phyloP scores from a whole-genome alignment of 345 rosid species.

The Carallia pectinifolia region DNA sequence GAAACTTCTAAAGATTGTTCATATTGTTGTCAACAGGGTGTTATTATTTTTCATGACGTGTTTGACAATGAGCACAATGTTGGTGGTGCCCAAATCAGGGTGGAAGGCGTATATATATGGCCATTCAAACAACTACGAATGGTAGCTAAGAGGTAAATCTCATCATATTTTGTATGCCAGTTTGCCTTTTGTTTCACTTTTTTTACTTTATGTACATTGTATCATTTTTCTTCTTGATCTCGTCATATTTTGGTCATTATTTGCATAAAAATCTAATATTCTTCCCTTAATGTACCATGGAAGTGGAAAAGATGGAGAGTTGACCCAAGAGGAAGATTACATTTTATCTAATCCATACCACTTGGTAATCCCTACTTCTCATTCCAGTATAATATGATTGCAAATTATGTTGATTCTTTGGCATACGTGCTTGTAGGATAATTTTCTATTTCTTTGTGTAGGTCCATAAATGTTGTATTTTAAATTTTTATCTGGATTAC shows the following conservation, averaged over 20 bases:
- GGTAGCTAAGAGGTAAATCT: conserved; percentile 81
- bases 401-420: conserved; percentile 4
- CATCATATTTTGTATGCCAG: background rate
- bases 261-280: conserved; percentile 18
- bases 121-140: conserved; percentile 97
- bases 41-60: conserved; percentile 90
- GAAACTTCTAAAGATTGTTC: conserved; percentile 7
- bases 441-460: background rate
- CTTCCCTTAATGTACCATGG: conserved; percentile 14
- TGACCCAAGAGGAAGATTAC: conserved; percentile 80
- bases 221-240: conserved; percentile 8
- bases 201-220: background rate
- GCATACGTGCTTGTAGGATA: background rate
- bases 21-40: conserved; percentile 60
- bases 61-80: conserved; percentile 86
- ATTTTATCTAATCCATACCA: conserved; percentile 93
- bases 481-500: background rate
- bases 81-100: conserved; percentile 89
- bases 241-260: conserved; percentile 7
- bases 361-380: conserved; percentile 53
- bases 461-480: background rate
- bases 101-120: conserved; percentile 99
- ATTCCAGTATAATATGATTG: conserved; percentile 1
- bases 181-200: background rate
- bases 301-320: conserved; percentile 81